These are phyloP conservation scores for Debaryomyces subglobosus DNA, from an alignment of 1,139 yeast species.

Conservation along the genomic window DNA sequence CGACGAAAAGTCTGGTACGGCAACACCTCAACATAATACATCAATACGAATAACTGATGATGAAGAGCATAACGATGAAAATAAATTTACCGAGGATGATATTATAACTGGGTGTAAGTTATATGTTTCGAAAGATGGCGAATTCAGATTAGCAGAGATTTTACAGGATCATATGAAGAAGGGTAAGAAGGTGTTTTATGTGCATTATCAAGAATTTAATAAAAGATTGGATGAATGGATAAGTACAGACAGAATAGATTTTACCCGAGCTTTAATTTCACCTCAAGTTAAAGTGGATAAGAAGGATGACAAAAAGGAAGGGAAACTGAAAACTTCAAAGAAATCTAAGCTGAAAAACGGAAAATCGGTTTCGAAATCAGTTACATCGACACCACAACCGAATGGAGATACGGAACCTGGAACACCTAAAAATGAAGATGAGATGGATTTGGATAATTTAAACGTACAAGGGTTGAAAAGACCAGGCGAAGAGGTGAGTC, in stretches of 20 bases:
- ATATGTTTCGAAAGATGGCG: slow-evolving; percentile 79
- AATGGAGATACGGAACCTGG: slow-evolving; percentile 23
- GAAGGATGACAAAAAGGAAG: slow-evolving; percentile 34
- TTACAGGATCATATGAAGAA: slow-evolving; percentile 76
- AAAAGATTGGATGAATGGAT: slow-evolving; percentile 94
- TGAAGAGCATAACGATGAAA: slow-evolving; percentile 13
- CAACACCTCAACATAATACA: slow-evolving; percentile 15
- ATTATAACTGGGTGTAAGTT: slow-evolving; percentile 77
- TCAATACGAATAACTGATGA: slow-evolving; percentile 19
- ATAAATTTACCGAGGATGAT: slow-evolving; percentile 44
- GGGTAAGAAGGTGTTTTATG: slow-evolving; percentile 81
- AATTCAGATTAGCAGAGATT: slow-evolving; percentile 80
- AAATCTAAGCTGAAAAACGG: slow-evolving; percentile 26
- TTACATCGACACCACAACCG: slow-evolving; percentile 27
- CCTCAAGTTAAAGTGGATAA: slow-evolving; percentile 69
- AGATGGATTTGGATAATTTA: slow-evolving; percentile 83
- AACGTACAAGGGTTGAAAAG: slow-evolving; percentile 78
- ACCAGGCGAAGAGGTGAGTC: slow-evolving; percentile 69
- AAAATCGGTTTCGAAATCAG: slow-evolving; percentile 16
- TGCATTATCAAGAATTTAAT: slow-evolving; percentile 92
- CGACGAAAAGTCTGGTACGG: slow-evolving; percentile 6
- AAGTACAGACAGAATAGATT: slow-evolving; percentile 67
- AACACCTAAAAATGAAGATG: slow-evolving; percentile 51
- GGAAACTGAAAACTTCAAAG: slow-evolving; percentile 25
- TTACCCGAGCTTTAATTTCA: slow-evolving; percentile 63